Evolutionary conservation across 1,284 basidiomycete genomes (phyloP).

Genomic region (Trametes versicolor): DNA sequence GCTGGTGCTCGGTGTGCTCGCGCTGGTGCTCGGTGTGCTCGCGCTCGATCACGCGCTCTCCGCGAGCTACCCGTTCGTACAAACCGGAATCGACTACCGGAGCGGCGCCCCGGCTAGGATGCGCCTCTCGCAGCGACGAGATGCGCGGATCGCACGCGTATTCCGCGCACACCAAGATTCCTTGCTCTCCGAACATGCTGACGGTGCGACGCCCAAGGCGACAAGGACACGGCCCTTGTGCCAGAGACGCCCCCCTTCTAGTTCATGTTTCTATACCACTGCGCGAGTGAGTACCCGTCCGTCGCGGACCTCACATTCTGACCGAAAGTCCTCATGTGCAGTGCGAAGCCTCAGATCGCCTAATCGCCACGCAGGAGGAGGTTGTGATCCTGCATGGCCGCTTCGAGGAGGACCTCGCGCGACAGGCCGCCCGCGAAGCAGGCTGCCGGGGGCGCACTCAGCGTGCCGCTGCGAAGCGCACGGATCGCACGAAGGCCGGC

Average conservation of each 20-base stretch:
- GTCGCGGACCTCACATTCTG: slow-evolving; percentile 32
- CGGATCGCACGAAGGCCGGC: slow-evolving; percentile 35
- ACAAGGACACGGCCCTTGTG: slow-evolving; percentile 27
- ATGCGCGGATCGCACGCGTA: slow-evolving; percentile 43
- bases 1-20: no score
- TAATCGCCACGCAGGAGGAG: slow-evolving; percentile 72
- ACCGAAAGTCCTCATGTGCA: slow-evolving; percentile 14
- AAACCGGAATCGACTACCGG: slow-evolving; percentile 40
- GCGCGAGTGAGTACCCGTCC: slow-evolving; percentile 70
- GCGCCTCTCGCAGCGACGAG: slow-evolving; percentile 45
- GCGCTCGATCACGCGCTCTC: slow-evolving; percentile 80
- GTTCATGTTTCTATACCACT: slow-evolving; percentile 69
- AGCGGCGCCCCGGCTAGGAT: slow-evolving; percentile 39
- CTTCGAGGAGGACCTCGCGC: slow-evolving; percentile 76
- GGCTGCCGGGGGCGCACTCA: slow-evolving; percentile 40
- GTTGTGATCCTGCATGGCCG: slow-evolving; percentile 68
- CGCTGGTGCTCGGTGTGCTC: no score
- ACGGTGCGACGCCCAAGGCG: neutral
- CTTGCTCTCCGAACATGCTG: neutral
- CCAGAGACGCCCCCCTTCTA: slow-evolving; percentile 52
- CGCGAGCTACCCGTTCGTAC: slow-evolving; percentile 63
- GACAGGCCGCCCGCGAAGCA: slow-evolving; percentile 70
- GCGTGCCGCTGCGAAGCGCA: slow-evolving; percentile 34
- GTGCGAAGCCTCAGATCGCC: slow-evolving; percentile 70
- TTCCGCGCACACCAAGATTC: slow-evolving; percentile 35